Evolutionary conservation across 768 basidiomycete genomes (phyloP).

Genomic region (Wakefieldia striispora): DNA sequence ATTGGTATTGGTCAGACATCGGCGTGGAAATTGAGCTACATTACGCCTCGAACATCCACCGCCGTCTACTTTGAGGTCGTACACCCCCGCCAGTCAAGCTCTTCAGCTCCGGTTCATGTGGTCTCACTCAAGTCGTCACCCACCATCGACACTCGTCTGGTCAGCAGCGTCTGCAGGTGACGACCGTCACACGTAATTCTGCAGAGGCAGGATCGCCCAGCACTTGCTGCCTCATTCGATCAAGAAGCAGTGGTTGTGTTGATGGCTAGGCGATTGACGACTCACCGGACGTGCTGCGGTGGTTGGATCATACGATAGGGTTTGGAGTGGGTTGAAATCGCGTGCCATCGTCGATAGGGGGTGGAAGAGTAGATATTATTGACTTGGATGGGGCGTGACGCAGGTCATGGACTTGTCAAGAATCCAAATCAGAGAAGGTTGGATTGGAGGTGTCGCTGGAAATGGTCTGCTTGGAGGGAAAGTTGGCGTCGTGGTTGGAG

Average conservation of each 20-base stretch:
- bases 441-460: too few species aligned
- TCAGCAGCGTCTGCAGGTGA: conserved; percentile 94
- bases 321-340: too few species aligned
- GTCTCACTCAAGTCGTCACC: conserved; percentile 96
- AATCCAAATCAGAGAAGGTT: too few species aligned
- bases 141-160: conserved; percentile 98
- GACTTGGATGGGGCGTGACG: too few species aligned
- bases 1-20: conserved; percentile 99
- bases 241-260: conserved; percentile 97
- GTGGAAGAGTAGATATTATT: too few species aligned
- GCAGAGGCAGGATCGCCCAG: conserved; percentile 95
- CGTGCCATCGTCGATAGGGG: too few species aligned
- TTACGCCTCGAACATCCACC: conserved; percentile 83
- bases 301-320: conserved; percentile 99
- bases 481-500: too few species aligned
- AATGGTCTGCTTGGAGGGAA: too few species aligned
- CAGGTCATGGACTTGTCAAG: too few species aligned
- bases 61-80: conserved; percentile 99
- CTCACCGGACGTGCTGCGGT: conserved; percentile 92
- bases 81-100: conserved; percentile 92
- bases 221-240: conserved; percentile 92
- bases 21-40: conserved; percentile 94
- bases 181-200: conserved; percentile 96
- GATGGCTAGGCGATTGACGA: conserved; percentile 99
- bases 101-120: conserved; percentile 85